Evolutionary conservation across 331 rosid genomes (phyloP), one percentile per base, ranked within the genome.

Genomic region (Rhamnella rubrinervis): DNA sequence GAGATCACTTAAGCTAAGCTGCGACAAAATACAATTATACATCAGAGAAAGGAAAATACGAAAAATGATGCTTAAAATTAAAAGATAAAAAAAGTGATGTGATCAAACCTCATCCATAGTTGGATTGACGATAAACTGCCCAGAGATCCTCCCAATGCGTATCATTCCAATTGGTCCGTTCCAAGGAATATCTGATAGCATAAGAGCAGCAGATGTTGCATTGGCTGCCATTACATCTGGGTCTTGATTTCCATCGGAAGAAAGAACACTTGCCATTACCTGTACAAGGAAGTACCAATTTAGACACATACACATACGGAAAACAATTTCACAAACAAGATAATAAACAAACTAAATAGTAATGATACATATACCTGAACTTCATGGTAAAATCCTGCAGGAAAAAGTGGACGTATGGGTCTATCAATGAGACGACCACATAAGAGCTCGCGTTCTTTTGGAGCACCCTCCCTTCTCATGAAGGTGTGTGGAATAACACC

Each of bases 111-210:
- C 97, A 59, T 89, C 92, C 95, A 85, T 85, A 44, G 96, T 88
- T 71, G 98, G 98, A 75, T 93, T 93, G 61, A 93, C 80, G 17
- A 93, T 63, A 83, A 91, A 93, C 80, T 85, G 61, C 28, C 97
- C 98, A n/a, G 74, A 70, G 71, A 91, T 84, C 78, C 98, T 79
- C 65, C 98, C 98, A 9, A 93, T 84, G 16, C 97, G 92, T 71
- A 93, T 80, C 89, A 91, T 79, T 63, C 97, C 98, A 40, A 93
- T 91, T 66, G 98, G 98, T 38, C 97, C 98, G 9, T 86, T 92
- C 98, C 98, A 93, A 18, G 98, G 98, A 78, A 93, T 87, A 84
- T 93, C 97, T 3, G 98, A 91, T 78, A 93, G 72, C 96, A 91
- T 93, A 73, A 93, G 97, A 20, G 98, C 98, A 73, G 96, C 88